Conservation (phyloP, 2,329 filamentous ascomycete species). For the Seiridium cupressi region DNA sequence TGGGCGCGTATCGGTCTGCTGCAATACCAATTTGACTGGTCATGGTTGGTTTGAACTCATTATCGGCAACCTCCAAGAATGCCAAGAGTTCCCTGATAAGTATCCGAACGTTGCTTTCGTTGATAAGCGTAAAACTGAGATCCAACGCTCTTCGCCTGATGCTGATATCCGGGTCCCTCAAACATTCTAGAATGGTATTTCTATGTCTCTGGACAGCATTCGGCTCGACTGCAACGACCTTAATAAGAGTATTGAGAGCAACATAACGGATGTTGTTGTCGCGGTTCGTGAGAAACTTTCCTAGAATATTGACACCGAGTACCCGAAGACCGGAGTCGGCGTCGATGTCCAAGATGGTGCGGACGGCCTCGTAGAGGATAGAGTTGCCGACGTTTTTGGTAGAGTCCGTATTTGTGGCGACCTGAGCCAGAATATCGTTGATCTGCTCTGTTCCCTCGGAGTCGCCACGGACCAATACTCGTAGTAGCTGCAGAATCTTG, state of each 20-base stretch:
- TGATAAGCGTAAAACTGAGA: conserved; percentile 96
- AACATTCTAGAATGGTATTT: conserved; percentile 94
- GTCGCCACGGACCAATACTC: conserved; percentile 85
- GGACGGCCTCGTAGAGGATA: conserved; percentile 94
- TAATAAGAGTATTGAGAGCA: conserved; percentile 93
- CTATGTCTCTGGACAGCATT: conserved; percentile 96
- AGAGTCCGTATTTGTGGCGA: conserved; percentile 96
- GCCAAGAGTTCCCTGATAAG: conserved; percentile 90
- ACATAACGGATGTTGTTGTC: conserved; percentile 99
- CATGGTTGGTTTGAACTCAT: conserved; percentile 98
- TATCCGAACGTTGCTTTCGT: conserved; percentile 92
- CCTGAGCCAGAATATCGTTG: conserved; percentile 96
- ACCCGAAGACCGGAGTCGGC: conserved; percentile 93
- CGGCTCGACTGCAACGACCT: conserved; percentile 95
- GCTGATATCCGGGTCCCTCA: conserved; percentile 96
- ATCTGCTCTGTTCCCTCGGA: conserved; percentile 90
- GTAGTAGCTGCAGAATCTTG: conserved; percentile 84
- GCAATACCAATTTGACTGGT: conserved; percentile 97
- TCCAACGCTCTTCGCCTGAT: conserved; percentile 94
- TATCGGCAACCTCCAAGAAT: conserved; percentile 95
- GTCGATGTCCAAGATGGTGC: conserved; percentile 97
- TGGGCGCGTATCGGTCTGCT: conserved; percentile 91
- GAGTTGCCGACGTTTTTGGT: conserved; percentile 99
- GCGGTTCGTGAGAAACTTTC: conserved; percentile 96
- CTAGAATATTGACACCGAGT: conserved; percentile 94